Base-by-base conservation (phyloP, 2,329 filamentous ascomycete genomes). In the Aspergillus pseudotamarii region DNA sequence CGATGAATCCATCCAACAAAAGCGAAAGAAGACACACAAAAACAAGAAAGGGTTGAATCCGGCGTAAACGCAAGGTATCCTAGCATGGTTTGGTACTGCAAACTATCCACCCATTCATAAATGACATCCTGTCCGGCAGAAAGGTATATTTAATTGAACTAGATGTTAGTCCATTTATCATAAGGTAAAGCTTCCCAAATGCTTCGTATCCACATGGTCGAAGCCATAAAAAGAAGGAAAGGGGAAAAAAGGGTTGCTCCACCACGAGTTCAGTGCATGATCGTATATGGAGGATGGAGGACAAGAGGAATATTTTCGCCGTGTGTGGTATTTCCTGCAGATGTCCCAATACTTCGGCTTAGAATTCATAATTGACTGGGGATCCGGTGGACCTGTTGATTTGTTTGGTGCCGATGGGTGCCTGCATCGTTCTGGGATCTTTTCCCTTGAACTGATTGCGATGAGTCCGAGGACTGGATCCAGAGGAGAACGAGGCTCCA, bases 311-410 rank as follows among this genome's bases (percentile, higher is more conserved):
- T 26, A 6, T 10, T 26, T 38, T 55, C 51, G n/a, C 14, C 23
- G 34, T 16, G 34, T 23, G 51, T 38, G 51, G 48, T 21, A 34
- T 32, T n/a, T 51, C 34, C 48, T 51, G 28, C 28, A 51, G 32
- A n/a, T 11, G 26, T 11, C 2, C 28, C 45, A 45, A 53, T 34
- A 5, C 60, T 16, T 53, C 8, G 28, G 45, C 28, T 61, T 58
- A 65, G 32, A 69, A 48, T 34, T 71, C 68, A 19, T n/a, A n/a
- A 19, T 68, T 63, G 34, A 64, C 59, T 32, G 64, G 66, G 26
- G 69, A 64, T 11, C 59, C 67, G 21, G 45, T 48, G 14, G 68
- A 63, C 43, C 53, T 59, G 51, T 68, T 65, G 50, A 10, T 14
- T 36, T 46, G 64, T 43, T 65, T 67, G 41, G 48, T 60, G 32